phyloP scores from a whole-genome alignment of 768 basidiomycete species.

The Psilocybe sp. region DNA sequence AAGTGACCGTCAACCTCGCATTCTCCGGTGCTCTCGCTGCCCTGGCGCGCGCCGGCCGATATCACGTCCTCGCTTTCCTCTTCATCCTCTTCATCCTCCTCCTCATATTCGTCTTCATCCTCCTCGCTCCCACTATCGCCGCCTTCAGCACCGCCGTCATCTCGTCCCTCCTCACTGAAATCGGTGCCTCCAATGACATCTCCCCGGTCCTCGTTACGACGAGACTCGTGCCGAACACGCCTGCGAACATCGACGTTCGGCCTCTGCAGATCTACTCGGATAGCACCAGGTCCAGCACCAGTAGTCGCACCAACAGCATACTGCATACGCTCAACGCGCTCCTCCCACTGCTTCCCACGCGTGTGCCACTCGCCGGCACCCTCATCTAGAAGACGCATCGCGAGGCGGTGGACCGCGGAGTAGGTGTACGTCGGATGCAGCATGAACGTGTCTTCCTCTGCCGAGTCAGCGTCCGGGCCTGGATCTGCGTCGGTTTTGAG shows the following conservation, averaged over 20 bases:
- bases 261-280: too few relatives aligned
- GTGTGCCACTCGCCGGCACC: slow-evolving; percentile 3
- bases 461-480: neutral
- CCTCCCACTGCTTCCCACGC: neutral
- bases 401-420: slow-evolving; percentile 2
- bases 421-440: neutral
- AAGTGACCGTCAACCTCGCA: too few relatives aligned
- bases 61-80: neutral
- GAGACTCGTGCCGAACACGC: neutral
- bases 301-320: too few relatives aligned
- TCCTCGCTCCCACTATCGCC: neutral
- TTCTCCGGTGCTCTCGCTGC: too few relatives aligned
- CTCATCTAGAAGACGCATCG: slow-evolving; percentile 15
- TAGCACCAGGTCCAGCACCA: too few relatives aligned
- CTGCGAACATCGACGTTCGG: too few relatives aligned
- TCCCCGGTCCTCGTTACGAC: neutral
- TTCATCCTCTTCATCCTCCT: neutral
- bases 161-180: neutral
- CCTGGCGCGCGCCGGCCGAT: too few relatives aligned
- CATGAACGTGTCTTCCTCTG: neutral
- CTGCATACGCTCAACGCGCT: neutral
- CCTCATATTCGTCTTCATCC: neutral
- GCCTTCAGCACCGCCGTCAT: neutral
- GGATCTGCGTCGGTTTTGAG: too few relatives aligned
- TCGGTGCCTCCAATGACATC: neutral